These are phyloP conservation scores for Linum tenue DNA, from an alignment of 345 rosid genomes.

Conservation along the genomic window DNA sequence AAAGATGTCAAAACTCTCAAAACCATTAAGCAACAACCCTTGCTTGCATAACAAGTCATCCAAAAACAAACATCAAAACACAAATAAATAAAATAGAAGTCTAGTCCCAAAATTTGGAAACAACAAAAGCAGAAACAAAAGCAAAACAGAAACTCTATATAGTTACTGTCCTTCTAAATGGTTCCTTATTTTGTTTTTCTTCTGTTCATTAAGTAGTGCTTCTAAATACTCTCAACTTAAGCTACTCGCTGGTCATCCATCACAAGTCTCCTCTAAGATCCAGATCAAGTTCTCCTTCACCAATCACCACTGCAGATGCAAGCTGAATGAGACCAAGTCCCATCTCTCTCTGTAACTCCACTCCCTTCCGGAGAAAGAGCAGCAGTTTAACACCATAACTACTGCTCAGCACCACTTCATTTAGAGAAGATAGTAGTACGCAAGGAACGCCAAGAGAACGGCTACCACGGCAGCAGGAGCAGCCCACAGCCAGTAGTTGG, in stretches of 20 bases:
- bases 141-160: not conserved
- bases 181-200: not conserved
- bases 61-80: not conserved
- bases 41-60: not conserved
- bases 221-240: not conserved
- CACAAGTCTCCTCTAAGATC: not conserved
- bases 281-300: not conserved
- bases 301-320: not conserved
- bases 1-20: too few relatives aligned
- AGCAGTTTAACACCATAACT: not conserved
- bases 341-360: not conserved
- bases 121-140: not conserved
- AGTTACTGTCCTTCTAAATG: not conserved
- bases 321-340: not conserved
- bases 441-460: slow-evolving; percentile 35
- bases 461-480: slow-evolving; percentile 44
- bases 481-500: slow-evolving; percentile 61
- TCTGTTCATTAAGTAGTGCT: not conserved
- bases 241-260: not conserved
- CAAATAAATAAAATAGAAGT: not conserved
- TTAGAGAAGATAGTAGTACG: slow-evolving; percentile 42
- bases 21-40: not conserved
- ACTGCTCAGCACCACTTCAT: not conserved
- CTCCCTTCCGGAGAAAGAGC: not conserved
- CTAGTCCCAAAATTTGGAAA: not conserved